Percentiles rank a stretch among this genome's conserved stretches.
Evolutionary conservation across 495 filamentous ascomycete genomes (phyloP).

Genomic region (Clavariopsis aquatica): DNA sequence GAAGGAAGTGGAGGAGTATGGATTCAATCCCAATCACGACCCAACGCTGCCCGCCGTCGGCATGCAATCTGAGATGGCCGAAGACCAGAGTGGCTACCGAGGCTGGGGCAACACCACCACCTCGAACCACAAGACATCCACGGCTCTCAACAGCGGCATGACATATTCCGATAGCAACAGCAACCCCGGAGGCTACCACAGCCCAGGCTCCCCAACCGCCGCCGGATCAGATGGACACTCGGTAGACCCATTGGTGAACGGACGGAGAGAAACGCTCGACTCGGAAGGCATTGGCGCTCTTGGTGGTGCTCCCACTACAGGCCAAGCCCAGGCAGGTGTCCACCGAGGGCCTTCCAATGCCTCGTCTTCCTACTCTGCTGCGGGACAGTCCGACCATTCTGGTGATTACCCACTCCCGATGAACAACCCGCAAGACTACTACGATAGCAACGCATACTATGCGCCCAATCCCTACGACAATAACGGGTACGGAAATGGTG

Average conservation of each 20-base stretch:
- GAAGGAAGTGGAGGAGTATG: conserved; percentile 95
- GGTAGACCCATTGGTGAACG: conserved; percentile 63
- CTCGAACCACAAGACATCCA: conserved; percentile 82
- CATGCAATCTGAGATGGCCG: conserved; percentile 52
- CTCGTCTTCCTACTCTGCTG: conserved; percentile 90
- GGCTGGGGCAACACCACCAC: conserved; percentile 89
- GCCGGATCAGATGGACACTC: conserved; percentile 71
- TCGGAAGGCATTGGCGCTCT: conserved; percentile 63
- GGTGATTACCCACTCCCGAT: conserved; percentile 66
- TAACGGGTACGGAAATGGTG: conserved; percentile 53
- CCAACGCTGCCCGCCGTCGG: conserved; percentile 74
- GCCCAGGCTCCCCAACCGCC: conserved; percentile 66
- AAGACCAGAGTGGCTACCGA: conserved; percentile 75
- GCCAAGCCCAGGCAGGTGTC: conserved; percentile 67
- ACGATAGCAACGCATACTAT: conserved; percentile 55
- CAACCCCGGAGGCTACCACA: conserved; percentile 58
- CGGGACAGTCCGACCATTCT: conserved; percentile 78
- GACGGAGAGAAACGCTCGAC: conserved; percentile 57
- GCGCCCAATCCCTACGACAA: conserved; percentile 59
- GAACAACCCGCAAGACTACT: conserved; percentile 52
- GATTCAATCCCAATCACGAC: conserved; percentile 93
- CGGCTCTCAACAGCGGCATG: conserved; percentile 78
- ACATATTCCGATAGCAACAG: conserved; percentile 72
- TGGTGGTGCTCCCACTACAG: conserved; percentile 65
- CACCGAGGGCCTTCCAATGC: conserved; percentile 93